Base-by-base conservation (phyloP, 2,329 filamentous ascomycete species). In the Hypoxylon sp. region DNA sequence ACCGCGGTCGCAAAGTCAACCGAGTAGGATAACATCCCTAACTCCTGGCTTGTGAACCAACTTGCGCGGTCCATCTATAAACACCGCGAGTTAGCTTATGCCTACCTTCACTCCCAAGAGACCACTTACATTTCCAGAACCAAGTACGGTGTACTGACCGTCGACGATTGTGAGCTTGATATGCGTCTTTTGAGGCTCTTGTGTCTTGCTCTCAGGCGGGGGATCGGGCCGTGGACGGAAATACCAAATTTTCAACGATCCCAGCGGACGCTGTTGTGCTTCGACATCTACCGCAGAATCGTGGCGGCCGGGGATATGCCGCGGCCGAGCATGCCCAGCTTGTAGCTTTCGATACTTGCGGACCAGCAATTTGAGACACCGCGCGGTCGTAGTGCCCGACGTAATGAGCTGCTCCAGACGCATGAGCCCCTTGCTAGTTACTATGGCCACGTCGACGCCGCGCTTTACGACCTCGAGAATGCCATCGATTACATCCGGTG, bases 1-100 rank as follows among this genome's bases (percentile, higher is more conserved):
- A 81, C 69, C 3, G 57, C 52, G 0, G 46, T 62, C 3, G 77
- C 78, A 46, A 82, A 72, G 0, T 68, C 68, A 1, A 41, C 54
- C 30, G 76, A 78, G 46, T 83, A 78, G 56, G 88, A 84, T 41
- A 88, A 71, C 28, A 95, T 80, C 1, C 92, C 92, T 20, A 95
- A 79, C 77, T 96, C 92, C 77, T 95, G 92, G 75, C 91, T 94
- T 4, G 92, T 95, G 77, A 87, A 94, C 91, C 91, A 95, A 73
- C 91, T 94, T 6, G 92, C 91, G 1, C 92, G 85, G 77, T 96
- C 92, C 83, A 94, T 87, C 64, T 67, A 17, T 3, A 48, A 47
- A 4, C n/a, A 19, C 11, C 17, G n/a, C 47, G 1, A 19, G 39
- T 67, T 56, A 67, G 61, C 19, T 30, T 20, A 24, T 37, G 28